Evolutionary conservation across 140 eudicot genomes (phyloP), one percentile per base, ranked within the genome.

Genomic region (Anethum foeniculum): DNA sequence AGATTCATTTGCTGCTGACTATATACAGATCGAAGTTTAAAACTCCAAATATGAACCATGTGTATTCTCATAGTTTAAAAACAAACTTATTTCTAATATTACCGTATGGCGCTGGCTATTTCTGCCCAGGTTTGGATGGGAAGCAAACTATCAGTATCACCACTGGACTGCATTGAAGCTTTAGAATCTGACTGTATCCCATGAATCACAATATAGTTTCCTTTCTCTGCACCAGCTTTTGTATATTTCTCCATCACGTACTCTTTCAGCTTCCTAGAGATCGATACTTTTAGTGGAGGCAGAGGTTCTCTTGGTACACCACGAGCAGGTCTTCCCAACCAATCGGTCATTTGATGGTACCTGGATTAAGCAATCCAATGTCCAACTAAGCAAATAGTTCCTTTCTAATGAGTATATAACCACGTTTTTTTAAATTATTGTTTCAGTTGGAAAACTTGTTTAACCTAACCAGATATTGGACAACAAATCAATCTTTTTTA

Each of bases 161-260:
- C 98, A 82, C 83, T 85, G n/a, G 97, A 90, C 82, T 90, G 97
- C 98, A 94, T 92, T 34, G 94, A 86, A 60, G 98, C 98, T 86
- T 94, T 89, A 47, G 98, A 94, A 83, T 94, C 97, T 2, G 96
- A 90, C 83, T 94, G 81, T 75, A 94, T 87, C 72, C 98, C 97
- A 27, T 94, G 98, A 84, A 94, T 92, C 75, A 94, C 98, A 28
- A 92, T 79, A 80, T 90, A 94, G 81, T 86, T 92, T 72, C 97
- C 98, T 76, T 89, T 92, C 71, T 82, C 86, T 74, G 84, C 98
- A 69, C 98, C 98, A 5, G 88, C 92, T 19, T 82, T 86, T 79
- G 79, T 94, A 75, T 94, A 94, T 56, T 92, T 94, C 72, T 80
- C 93, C 80, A 87, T 92, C 49, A 94, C 97, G 36, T 80, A 81